These are phyloP conservation scores for Cyberlindnera euphorbiae DNA, from an alignment of 805 yeast species.

Conservation along the genomic window DNA sequence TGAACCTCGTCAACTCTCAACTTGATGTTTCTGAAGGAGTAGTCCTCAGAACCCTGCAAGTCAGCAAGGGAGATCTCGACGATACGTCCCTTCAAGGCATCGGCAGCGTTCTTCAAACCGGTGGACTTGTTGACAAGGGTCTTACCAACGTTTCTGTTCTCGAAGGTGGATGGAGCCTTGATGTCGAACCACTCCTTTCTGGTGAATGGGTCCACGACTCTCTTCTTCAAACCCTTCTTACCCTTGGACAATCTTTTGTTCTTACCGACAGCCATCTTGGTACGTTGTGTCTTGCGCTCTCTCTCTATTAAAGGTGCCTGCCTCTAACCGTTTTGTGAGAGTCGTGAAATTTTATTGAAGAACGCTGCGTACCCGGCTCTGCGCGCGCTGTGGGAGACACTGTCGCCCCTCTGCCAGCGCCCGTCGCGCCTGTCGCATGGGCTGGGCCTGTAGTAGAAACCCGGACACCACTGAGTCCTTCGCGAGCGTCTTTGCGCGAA, in stretches of 20 bases:
- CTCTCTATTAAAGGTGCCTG: conserved; percentile 27
- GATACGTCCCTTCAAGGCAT: conserved; percentile 97
- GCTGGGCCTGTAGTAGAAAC: too few species aligned
- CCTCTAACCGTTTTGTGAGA: conserved; percentile 6
- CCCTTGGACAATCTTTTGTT: conserved; percentile 82
- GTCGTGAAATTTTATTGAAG: conserved; percentile 16
- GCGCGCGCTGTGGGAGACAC: not conserved
- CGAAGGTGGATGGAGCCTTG: conserved; percentile 98
- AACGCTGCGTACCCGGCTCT: conserved; percentile 2
- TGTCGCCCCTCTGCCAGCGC: conserved; percentile 41
- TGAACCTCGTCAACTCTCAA: conserved; percentile 98
- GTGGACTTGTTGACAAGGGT: conserved; percentile 97
- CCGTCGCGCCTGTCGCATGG: not conserved
- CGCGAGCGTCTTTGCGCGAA: too few species aligned
- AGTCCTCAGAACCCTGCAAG: conserved; percentile 98
- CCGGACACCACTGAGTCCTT: too few species aligned
- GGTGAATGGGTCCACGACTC: conserved; percentile 98
- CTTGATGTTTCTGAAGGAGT: conserved; percentile 94
- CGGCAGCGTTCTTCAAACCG: conserved; percentile 97
- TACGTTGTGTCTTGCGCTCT: conserved; percentile 10
- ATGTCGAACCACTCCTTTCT: conserved; percentile 98
- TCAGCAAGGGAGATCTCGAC: conserved; percentile 95
- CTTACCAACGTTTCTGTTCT: conserved; percentile 98
- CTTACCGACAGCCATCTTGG: conserved; percentile 68
- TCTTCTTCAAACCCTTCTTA: conserved; percentile 98